Conservation (phyloP, 148 eudicot species). For the Persicaria tinctoria region DNA sequence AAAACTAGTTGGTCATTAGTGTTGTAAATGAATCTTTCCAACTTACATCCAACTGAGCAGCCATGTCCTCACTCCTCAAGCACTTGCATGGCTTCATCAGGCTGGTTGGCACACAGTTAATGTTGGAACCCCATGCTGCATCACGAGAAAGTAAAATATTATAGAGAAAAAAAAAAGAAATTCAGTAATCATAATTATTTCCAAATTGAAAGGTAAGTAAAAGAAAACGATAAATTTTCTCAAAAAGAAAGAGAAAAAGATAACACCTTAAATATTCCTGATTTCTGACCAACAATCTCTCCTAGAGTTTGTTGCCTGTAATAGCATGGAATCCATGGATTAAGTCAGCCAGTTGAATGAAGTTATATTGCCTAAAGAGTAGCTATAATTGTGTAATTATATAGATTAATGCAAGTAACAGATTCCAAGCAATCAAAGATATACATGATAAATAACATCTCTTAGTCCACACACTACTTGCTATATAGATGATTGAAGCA, state of each 20-base stretch:
- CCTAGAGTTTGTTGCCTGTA: conserved; percentile 90
- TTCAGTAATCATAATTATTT: background rate
- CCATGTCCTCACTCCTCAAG: conserved; percentile 79
- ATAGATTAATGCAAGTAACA: background rate
- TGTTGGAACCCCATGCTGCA: conserved; percentile 80
- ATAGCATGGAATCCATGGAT: conserved; percentile 9
- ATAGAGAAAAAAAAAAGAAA: background rate
- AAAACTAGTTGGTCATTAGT: background rate
- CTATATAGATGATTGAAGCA: background rate
- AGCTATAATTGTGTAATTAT: background rate
- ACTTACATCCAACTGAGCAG: conserved; percentile 71
- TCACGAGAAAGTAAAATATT: conserved; percentile 13
- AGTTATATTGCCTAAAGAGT: background rate
- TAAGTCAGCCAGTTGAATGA: background rate
- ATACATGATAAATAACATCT: no score
- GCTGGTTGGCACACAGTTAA: conserved; percentile 91
- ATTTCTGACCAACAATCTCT: conserved; percentile 89
- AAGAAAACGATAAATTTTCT: no score
- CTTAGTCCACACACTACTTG: no score
- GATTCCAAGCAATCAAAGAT: background rate
- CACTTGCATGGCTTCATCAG: conserved; percentile 88
- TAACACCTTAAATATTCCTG: conserved; percentile 94
- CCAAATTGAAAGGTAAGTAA: background rate
- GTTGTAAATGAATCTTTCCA: background rate
- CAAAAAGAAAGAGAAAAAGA: background rate